Percentiles rank a stretch among this genome's conserved stretches.
Conservation (phyloP, 1,284 basidiomycete species). For the Cerrena zonata region DNA sequence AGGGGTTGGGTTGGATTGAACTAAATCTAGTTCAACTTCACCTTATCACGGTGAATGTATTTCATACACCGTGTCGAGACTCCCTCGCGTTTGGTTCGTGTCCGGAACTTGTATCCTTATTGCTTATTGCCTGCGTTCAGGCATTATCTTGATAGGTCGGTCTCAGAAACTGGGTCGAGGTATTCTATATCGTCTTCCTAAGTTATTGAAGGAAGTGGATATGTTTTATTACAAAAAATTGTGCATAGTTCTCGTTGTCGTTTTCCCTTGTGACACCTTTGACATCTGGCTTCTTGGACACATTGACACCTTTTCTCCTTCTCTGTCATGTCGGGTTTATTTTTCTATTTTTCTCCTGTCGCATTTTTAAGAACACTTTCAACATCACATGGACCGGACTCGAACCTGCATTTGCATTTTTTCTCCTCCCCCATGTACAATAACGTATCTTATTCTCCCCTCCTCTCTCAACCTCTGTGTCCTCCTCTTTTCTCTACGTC, state of each 20-base stretch:
- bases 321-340: conserved; percentile 1
- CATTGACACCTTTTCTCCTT: neutral
- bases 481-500: neutral
- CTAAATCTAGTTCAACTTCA: no score
- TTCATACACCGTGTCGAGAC: neutral
- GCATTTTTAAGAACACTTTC: neutral
- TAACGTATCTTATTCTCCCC: neutral
- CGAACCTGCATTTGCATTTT: neutral
- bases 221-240: no score
- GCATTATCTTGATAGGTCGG: no score
- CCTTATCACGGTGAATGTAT: no score
- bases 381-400: neutral
- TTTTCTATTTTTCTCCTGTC: neutral
- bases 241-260: no score
- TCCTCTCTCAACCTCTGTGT: neutral
- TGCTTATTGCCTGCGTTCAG: neutral
- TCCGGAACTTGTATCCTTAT: neutral
- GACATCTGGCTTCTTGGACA: no score
- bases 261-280: no score
- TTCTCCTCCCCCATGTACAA: neutral
- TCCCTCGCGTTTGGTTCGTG: neutral
- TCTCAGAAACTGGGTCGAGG: neutral
- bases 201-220: neutral
- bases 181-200: neutral
- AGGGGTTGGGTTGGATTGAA: conserved; percentile 65